phyloP scores from a whole-genome alignment of 2,329 filamentous ascomycete genomes.

The Chaetothyriales sp. region DNA sequence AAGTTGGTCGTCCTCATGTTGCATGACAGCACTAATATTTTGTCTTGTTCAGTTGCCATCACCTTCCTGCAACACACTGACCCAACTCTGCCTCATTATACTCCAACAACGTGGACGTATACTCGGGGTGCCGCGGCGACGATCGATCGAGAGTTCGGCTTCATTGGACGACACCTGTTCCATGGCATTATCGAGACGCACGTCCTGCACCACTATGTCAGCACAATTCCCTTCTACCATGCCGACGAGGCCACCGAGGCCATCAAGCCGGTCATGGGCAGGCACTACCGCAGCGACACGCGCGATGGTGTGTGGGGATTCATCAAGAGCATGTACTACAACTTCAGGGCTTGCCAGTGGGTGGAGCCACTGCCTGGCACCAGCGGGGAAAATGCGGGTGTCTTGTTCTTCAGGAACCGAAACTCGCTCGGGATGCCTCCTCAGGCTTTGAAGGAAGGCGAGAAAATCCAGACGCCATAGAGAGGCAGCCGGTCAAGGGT shows the following conservation, averaged over 20 bases:
- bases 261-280: constrained; percentile 88
- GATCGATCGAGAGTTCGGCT: constrained; percentile 93
- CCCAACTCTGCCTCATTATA: constrained; percentile 84
- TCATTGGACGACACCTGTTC: constrained; percentile 76
- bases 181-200: constrained; percentile 97
- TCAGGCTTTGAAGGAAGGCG: not conserved
- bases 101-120: constrained; percentile 74
- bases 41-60: constrained; percentile 60
- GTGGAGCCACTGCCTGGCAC: constrained; percentile 81
- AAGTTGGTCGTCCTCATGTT: constrained; percentile 32
- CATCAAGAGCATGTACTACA: constrained; percentile 65
- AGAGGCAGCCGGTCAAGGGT: not conserved
- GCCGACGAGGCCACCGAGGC: constrained; percentile 88
- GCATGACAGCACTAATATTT: constrained; percentile 3
- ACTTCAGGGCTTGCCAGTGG: constrained; percentile 83
- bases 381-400: constrained; percentile 62
- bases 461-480: not conserved
- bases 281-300: constrained; percentile 78
- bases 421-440: constrained; percentile 64
- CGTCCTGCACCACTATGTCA: constrained; percentile 94
- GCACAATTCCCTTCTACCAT: constrained; percentile 90
- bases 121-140: constrained; percentile 86
- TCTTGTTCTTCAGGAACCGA: constrained; percentile 88
- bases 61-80: constrained; percentile 97
- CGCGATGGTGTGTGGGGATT: constrained; percentile 67